Evolutionary conservation across 176 grass and related monocot genomes (phyloP), one percentile per base, ranked within the genome.

Genomic region (bread wheat (Triticum aestivum)): DNA sequence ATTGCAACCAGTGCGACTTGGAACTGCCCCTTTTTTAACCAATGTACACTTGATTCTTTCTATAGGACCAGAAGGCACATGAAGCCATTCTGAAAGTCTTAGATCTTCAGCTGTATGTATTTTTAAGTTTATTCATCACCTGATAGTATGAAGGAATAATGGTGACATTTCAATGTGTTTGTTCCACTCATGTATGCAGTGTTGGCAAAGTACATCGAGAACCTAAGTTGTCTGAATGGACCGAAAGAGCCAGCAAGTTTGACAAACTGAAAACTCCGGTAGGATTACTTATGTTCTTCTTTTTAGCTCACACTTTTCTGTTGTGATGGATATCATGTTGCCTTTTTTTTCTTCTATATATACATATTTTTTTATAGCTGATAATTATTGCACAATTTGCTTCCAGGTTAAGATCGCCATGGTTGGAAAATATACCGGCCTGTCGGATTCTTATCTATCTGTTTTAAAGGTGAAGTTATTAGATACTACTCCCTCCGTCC

Each of bases 61-160:
- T 88, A 35, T 67, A 99, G 97, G 97, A 99, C 54, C 97, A 99
- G 88, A 99, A 92, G 89, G 90, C 94, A 79, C 97, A 99, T 91
- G 97, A 99, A 84, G 87, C 92, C 80, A 94, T 99, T 88, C 84
- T 96, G 35, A 96, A 91, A 91, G 83, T 92, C 87, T 65, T 99
- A 80, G 93, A 96, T 77, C 89, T 99, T 77, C 92, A 91, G 84
- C 73, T 88, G 97, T 99, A 89, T 66, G 89, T 79, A 38, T 82
- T 77, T 29, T 41, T 26, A 85, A 71, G 17, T 85, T 76, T 54
- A 58, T 82, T 71, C 27, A 56, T 42, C 13, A 44, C 23, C 9
- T 85, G 13, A 27, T 45, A 82, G 47, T 81, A 33, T 82, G 51
- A 88, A 70, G 17, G 15, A 71, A 45, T 9, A 88, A 52, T 51